phyloP scores from a whole-genome alignment of 495 filamentous ascomycete species.

The Aspergillus leporis region DNA sequence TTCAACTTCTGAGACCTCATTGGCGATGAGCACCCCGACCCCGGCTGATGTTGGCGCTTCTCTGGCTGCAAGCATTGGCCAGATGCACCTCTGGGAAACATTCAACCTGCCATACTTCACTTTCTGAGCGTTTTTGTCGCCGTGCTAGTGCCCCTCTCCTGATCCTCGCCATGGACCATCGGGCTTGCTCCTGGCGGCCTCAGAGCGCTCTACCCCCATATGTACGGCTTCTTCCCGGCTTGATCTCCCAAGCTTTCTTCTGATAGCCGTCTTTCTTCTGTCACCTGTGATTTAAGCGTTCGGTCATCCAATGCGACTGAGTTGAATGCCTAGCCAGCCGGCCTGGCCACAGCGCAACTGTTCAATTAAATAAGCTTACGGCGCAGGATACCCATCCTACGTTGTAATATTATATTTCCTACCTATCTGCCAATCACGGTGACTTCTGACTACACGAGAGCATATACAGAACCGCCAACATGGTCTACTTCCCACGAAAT shows the following conservation, averaged over 20 bases:
- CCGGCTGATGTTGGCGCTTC: constrained; percentile 40
- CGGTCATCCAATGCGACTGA: constrained; percentile 30
- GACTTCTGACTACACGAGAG: not conserved
- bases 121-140: constrained; percentile 19
- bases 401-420: not conserved
- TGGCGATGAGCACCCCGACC: constrained; percentile 31
- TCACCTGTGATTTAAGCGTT: constrained; percentile 2
- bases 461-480: constrained; percentile 19
- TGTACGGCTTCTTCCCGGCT: constrained; percentile 17
- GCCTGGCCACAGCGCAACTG: constrained; percentile 32
- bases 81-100: constrained; percentile 41
- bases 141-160: constrained; percentile 30
- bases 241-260: constrained; percentile 15
- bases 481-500: constrained; percentile 46
- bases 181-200: constrained; percentile 18
- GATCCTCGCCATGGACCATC: constrained; percentile 26
- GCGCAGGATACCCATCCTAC: not conserved
- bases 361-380: not conserved
- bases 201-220: constrained; percentile 19
- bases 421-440: not conserved
- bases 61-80: constrained; percentile 40
- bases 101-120: constrained; percentile 21
- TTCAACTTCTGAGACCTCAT: constrained; percentile 27
- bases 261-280: constrained; percentile 10
- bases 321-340: constrained; percentile 43